Evolutionary conservation across 495 filamentous ascomycete genomes (phyloP).

Genomic region (Aeminium ludgeri): DNA sequence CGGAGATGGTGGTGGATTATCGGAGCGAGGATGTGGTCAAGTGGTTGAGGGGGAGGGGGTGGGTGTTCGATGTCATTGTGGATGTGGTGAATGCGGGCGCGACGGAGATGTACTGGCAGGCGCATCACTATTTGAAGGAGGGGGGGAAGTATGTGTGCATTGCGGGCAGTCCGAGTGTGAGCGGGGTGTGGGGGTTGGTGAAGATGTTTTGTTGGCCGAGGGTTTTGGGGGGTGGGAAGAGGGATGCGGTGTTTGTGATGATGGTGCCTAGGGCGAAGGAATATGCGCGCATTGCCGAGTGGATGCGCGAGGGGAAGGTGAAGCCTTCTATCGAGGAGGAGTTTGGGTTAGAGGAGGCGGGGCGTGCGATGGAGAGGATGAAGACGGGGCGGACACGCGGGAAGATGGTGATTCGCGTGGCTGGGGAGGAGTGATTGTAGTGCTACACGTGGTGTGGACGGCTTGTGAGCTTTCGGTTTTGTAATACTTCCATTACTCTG

Average conservation of each 20-base stretch:
- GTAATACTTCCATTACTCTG: too few relatives aligned
- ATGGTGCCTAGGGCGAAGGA: constrained; percentile 30
- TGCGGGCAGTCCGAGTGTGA: constrained; percentile 3
- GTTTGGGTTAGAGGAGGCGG: constrained; percentile 43
- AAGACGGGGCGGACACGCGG: constrained; percentile 45
- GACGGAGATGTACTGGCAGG: constrained; percentile 38
- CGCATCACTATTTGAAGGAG: constrained; percentile 37
- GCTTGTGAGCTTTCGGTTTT: too few relatives aligned
- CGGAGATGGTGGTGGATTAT: constrained; percentile 56
- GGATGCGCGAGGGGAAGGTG: constrained; percentile 45
- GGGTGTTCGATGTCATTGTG: constrained; percentile 37
- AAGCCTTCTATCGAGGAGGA: constrained; percentile 42
- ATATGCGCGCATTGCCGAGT: constrained; percentile 37
- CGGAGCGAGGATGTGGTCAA: constrained; percentile 34
- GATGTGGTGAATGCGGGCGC: constrained; percentile 42
- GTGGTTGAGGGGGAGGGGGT: constrained; percentile 31
- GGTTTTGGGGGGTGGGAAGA: constrained; percentile 48
- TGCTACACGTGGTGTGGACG: too few relatives aligned
- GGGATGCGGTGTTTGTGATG: constrained; percentile 32
- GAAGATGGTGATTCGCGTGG: constrained; percentile 51
- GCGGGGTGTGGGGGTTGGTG: constrained; percentile 12
- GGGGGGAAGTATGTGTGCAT: constrained; percentile 42
- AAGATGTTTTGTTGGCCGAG: constrained; percentile 31
- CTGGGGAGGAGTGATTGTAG: too few relatives aligned
- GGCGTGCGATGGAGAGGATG: constrained; percentile 46